These are phyloP conservation scores for Xylaria nigripes DNA, from an alignment of 495 filamentous ascomycete species.

Conservation along the genomic window DNA sequence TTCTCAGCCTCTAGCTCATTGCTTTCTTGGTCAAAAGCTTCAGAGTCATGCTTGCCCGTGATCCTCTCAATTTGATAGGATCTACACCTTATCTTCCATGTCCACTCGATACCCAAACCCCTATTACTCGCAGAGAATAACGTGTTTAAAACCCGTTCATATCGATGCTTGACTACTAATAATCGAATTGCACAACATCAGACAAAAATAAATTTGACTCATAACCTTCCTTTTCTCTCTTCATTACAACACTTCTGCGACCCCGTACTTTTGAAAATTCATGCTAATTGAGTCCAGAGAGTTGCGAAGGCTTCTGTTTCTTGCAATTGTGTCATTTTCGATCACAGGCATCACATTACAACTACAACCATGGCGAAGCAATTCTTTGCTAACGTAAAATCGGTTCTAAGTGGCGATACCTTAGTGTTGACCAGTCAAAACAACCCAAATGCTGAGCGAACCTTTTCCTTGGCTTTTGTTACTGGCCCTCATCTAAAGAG, in stretches of 20 bases:
- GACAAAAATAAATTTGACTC: not conserved
- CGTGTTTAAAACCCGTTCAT: no score
- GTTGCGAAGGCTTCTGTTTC: slow-evolving; percentile 19
- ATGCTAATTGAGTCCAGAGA: not conserved
- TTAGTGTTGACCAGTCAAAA: slow-evolving; percentile 66
- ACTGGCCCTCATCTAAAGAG: slow-evolving; percentile 75
- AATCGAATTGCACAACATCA: not conserved
- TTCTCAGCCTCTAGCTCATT: no score
- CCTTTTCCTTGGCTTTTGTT: slow-evolving; percentile 83
- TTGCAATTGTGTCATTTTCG: not conserved
- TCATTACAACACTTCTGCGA: not conserved
- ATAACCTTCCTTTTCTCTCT: not conserved
- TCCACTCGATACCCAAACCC: no score
- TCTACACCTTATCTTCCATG: no score
- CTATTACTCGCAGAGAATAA: no score
- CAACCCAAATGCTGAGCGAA: slow-evolving; percentile 70
- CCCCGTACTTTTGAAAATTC: not conserved
- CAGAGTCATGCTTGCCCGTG: not conserved
- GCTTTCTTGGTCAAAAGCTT: not conserved
- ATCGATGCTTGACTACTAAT: no score
- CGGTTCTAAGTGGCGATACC: slow-evolving; percentile 86
- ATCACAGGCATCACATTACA: not conserved
- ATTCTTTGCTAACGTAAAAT: slow-evolving; percentile 76
- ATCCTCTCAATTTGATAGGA: not conserved
- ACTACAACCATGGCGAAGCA: slow-evolving; percentile 32